phyloP scores from a whole-genome alignment of 805 yeast genomes.

The Candida gorgasii region DNA sequence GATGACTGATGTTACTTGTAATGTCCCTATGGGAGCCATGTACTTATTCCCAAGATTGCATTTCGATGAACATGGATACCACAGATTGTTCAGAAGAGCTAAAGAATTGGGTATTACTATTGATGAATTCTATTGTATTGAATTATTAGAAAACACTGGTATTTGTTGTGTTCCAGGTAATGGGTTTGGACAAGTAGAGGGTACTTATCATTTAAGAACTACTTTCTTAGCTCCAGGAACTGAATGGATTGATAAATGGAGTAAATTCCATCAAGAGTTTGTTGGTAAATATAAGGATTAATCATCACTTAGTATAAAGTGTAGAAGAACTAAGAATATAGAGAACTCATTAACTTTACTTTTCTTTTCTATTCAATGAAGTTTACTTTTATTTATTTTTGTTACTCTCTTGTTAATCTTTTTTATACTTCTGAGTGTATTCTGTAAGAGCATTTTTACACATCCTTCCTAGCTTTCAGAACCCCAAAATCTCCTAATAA shows the following conservation, averaged over 20 bases:
- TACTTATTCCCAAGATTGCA: constrained; percentile 83
- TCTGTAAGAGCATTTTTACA: too few species aligned
- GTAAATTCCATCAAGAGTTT: constrained; percentile 73
- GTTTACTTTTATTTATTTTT: not conserved
- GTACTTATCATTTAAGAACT: constrained; percentile 91
- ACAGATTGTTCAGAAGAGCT: constrained; percentile 64
- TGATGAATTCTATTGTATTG: constrained; percentile 88
- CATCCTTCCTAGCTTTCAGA: not conserved
- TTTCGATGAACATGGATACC: constrained; percentile 48
- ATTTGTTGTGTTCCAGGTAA: constrained; percentile 97
- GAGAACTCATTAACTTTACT: too few species aligned
- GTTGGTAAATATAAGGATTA: constrained; percentile 50
- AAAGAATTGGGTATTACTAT: constrained; percentile 55
- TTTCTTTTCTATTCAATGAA: too few species aligned
- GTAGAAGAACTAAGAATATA: too few species aligned
- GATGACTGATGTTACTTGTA: constrained; percentile 83
- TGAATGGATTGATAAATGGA: constrained; percentile 83
- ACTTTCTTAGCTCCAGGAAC: constrained; percentile 95
- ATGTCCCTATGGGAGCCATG: constrained; percentile 97
- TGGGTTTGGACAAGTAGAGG: constrained; percentile 92
- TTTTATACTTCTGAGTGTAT: too few species aligned
- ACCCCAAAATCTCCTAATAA: constrained; percentile 29
- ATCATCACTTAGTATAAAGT: too few species aligned
- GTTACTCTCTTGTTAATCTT: constrained; percentile 3
- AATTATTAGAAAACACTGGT: constrained; percentile 83